Percentiles rank a stretch among this genome's conserved stretches.
Evolutionary conservation across 2,329 filamentous ascomycete species (phyloP).

Genomic region (Exophiala dermatitidis): DNA sequence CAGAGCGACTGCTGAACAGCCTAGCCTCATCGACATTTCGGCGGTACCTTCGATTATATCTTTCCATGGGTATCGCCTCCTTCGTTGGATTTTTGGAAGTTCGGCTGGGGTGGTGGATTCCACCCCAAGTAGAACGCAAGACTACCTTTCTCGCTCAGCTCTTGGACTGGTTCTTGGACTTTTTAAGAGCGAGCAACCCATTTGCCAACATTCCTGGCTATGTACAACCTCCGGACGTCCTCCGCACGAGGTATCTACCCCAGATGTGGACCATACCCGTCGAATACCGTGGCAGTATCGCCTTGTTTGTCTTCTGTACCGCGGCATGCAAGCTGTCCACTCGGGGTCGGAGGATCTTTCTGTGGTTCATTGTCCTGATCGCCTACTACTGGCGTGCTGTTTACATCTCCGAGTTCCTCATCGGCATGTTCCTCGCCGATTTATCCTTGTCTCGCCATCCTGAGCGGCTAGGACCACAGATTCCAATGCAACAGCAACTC

Average conservation of each 20-base stretch:
- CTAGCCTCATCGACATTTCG: slow-evolving; percentile 31
- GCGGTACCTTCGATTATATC: slow-evolving; percentile 31
- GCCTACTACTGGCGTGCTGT: slow-evolving; percentile 30
- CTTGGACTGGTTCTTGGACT: not conserved
- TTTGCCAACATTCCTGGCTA: not conserved
- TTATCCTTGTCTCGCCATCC: slow-evolving; percentile 34
- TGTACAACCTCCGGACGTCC: not conserved
- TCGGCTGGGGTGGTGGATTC: not conserved
- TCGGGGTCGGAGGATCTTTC: slow-evolving; percentile 4
- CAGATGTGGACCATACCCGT: slow-evolving; percentile 18
- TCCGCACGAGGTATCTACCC: not conserved
- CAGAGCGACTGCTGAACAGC: not conserved
- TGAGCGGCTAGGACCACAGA: slow-evolving; percentile 30
- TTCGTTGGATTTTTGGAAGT: slow-evolving; percentile 31
- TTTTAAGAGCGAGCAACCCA: not conserved
- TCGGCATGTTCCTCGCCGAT: slow-evolving; percentile 35
- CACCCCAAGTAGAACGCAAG: not conserved
- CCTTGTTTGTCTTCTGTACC: slow-evolving; percentile 20
- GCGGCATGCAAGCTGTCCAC: slow-evolving; percentile 11
- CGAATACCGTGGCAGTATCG: slow-evolving; percentile 28
- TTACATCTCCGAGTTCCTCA: slow-evolving; percentile 35
- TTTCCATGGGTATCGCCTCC: slow-evolving; percentile 32
- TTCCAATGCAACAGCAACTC: not conserved
- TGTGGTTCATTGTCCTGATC: slow-evolving; percentile 6
- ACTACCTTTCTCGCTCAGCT: not conserved